These are phyloP conservation scores for Lobosporangium transversale DNA, from an alignment of 192 early-diverging fungal species.

Conservation along the genomic window DNA sequence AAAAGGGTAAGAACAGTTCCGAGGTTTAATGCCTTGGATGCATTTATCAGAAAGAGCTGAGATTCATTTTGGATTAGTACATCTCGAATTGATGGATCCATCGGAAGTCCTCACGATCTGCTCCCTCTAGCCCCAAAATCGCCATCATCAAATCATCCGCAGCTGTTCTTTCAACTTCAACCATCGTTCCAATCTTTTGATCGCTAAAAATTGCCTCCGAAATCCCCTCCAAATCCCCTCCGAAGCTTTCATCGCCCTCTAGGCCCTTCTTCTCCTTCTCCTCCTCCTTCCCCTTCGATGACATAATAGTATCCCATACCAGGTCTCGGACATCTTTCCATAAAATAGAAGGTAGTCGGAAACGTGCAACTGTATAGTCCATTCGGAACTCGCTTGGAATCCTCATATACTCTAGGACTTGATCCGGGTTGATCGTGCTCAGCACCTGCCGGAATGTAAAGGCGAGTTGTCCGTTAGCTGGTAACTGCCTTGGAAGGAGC, in stretches of 20 bases:
- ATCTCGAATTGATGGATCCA: too few relatives aligned
- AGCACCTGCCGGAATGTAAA: slow-evolving; percentile 46
- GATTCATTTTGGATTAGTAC: too few relatives aligned
- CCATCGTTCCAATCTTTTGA: neutral
- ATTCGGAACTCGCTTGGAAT: slow-evolving; percentile 40
- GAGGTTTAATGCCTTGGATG: too few relatives aligned
- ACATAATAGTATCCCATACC: slow-evolving; percentile 19
- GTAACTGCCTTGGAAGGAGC: slow-evolving; percentile 12
- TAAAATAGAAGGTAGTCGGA: slow-evolving; percentile 41
- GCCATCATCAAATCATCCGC: neutral
- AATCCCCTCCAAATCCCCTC: too few relatives aligned
- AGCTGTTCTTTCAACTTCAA: neutral
- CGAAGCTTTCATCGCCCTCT: too few relatives aligned
- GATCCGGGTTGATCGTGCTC: slow-evolving; percentile 15
- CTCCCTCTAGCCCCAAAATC: too few relatives aligned
- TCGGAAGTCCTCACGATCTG: too few relatives aligned
- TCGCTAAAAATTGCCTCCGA: too few relatives aligned
- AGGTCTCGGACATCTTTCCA: slow-evolving; percentile 40
- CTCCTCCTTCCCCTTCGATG: neutral
- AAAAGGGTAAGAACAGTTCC: neutral
- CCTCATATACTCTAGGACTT: slow-evolving; percentile 34
- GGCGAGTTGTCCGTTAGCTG: slow-evolving; percentile 37
- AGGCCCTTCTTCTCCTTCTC: neutral
- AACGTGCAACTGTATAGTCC: slow-evolving; percentile 37
- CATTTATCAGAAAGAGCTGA: too few relatives aligned